Evolutionary conservation across 768 basidiomycete genomes (phyloP), one percentile per base, ranked within the genome.

Genomic region (Tylopilus cervinicoccineus): DNA sequence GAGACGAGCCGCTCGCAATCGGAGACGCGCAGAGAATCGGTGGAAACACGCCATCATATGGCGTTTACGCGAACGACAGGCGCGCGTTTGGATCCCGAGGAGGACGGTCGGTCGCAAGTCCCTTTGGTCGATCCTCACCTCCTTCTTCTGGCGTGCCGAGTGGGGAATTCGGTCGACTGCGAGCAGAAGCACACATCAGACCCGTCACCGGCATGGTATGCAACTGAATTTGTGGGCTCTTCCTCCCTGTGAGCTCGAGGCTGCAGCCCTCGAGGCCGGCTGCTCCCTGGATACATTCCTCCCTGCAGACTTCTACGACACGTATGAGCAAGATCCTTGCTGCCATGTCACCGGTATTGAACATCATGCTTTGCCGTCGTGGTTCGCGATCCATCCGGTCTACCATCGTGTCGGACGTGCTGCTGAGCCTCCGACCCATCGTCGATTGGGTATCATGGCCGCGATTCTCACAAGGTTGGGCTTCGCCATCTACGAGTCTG

Each of bases 181-280:
- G 1, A 4, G 43, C 10, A 38, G 28, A 49, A 47, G 20, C 34
- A 58, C 14, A 29, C 41, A 43, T 41, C 50, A 11, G 27, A 59
- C 13, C 34, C 38, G 2, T 36, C n/a, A 6, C 44, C 72, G 71
- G 8, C 71, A 63, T 19, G 76, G 77, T 11, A 80, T 76, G 74
- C 76, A 76, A 51, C 69, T 90, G 13, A 88, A 89, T 60, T 55
- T 86, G 31, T 76, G 78, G 51, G 84, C 75, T 5, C 70, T 90
- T 38, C 70, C 76, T 12, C 70, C 70, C 26, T 64, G 64, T 8
- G 76, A 85, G 62, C 72, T 85, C 12, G 76, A 84, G 50, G 74
- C 72, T 17, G 80, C 84, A 4, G 81, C 84, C 5, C 70, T 81
- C 55, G 87, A 88, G 62, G 81, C 84, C 4, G 84, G 84, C 4